Percentiles rank a stretch among this genome's conserved stretches.
phyloP scores from a whole-genome alignment of 2,329 filamentous ascomycete genomes.

The Thermomyces lanuginosus region DNA sequence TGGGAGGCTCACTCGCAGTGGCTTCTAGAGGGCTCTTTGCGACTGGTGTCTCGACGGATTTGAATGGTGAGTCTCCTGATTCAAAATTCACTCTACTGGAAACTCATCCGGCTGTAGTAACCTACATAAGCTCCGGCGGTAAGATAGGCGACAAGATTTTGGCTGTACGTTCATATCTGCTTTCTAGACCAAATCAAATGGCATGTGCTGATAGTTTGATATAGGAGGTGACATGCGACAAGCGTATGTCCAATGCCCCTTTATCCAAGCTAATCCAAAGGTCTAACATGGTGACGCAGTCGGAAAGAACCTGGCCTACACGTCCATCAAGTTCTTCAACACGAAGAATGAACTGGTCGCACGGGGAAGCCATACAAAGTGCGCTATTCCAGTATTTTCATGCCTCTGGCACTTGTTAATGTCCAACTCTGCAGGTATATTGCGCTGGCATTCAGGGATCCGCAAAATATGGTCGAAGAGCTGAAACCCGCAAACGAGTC shows the following conservation, averaged over 20 bases:
- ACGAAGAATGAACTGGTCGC: constrained; percentile 43
- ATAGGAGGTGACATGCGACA: constrained; percentile 47
- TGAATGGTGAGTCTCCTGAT: constrained; percentile 33
- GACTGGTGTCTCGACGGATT: constrained; percentile 50
- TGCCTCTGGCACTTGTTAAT: constrained; percentile 1
- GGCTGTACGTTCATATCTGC: constrained; percentile 25
- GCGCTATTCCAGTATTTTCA: constrained; percentile 9
- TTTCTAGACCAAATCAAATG: not conserved
- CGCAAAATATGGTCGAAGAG: constrained; percentile 44
- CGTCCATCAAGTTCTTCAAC: constrained; percentile 45
- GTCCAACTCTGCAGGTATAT: constrained; percentile 33
- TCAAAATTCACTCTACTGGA: not conserved
- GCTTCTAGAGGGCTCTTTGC: constrained; percentile 48
- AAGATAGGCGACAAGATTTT: constrained; percentile 44
- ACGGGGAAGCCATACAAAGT: constrained; percentile 52
- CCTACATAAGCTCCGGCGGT: constrained; percentile 47
- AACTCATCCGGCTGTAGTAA: constrained; percentile 28
- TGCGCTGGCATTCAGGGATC: constrained; percentile 44
- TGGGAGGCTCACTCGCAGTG: constrained; percentile 49
- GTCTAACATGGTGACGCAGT: constrained; percentile 24
- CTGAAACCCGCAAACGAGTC: constrained; percentile 24
- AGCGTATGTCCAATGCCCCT: constrained; percentile 31
- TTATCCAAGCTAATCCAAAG: not conserved
- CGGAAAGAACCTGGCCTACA: constrained; percentile 50
- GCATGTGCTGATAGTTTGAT: constrained; percentile 9